Evolutionary conservation across 495 filamentous ascomycete species (phyloP).

Genomic region (Cryomyces minteri): DNA sequence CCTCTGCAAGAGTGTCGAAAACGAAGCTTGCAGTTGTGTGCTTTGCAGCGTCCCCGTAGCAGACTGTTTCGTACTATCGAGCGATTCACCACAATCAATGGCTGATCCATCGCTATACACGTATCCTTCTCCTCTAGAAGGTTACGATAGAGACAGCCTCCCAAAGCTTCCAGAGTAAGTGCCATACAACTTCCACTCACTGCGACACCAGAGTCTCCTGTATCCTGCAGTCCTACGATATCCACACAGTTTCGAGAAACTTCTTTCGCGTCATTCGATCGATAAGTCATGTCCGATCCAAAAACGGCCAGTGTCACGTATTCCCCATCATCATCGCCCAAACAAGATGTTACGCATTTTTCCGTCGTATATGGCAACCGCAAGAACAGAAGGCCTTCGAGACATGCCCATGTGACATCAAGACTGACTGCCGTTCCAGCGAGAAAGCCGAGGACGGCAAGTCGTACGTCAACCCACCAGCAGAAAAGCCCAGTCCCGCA

Average conservation of each 20-base stretch:
- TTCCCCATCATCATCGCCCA: background rate
- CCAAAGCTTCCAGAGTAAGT: conserved; percentile 7
- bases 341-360: background rate
- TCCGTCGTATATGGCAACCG: background rate
- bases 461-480: conserved; percentile 18
- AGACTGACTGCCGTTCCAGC: conserved; percentile 5
- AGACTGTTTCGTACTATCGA: too few species aligned
- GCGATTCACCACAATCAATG: conserved; percentile 1
- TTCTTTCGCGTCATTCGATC: background rate
- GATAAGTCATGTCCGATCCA: background rate
- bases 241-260: background rate
- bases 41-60: too few species aligned
- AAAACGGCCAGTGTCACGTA: background rate
- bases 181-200: background rate
- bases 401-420: too few species aligned
- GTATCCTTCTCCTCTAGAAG: conserved; percentile 9
- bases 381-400: background rate
- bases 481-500: conserved; percentile 10
- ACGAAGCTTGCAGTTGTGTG: too few species aligned
- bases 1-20: too few species aligned
- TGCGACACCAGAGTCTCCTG: background rate
- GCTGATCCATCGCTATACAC: conserved; percentile 11
- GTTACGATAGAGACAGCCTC: conserved; percentile 2
- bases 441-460: conserved; percentile 19
- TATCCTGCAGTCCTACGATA: background rate